Evolutionary conservation across 345 rosid genomes (phyloP).

Genomic region (Rubroshorea leprosula): DNA sequence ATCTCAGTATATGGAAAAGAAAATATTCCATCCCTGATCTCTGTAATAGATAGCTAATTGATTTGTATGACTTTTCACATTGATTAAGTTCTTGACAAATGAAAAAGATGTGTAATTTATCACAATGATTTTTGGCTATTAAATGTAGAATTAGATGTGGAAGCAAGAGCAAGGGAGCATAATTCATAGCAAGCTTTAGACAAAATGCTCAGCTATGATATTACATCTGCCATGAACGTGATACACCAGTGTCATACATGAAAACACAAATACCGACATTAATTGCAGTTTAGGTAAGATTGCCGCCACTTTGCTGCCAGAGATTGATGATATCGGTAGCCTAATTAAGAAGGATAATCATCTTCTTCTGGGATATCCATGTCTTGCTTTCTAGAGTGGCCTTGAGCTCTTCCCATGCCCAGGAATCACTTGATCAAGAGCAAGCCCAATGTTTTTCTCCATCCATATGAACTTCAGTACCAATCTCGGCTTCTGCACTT

Average conservation of each 20-base stretch:
- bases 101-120: too few relatives aligned
- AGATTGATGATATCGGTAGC: constrained; percentile 82
- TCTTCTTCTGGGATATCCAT: constrained; percentile 76
- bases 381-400: constrained; percentile 65
- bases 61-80: not conserved
- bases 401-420: constrained; percentile 92
- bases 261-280: too few relatives aligned
- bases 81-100: not conserved
- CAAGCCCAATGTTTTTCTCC: constrained; percentile 84
- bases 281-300: constrained; percentile 29
- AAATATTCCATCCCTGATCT: too few relatives aligned
- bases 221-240: too few relatives aligned
- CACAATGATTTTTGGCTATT: not conserved
- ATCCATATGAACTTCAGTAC: constrained; percentile 80
- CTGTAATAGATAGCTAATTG: too few relatives aligned
- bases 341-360: constrained; percentile 76
- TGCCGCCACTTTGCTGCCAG: constrained; percentile 89
- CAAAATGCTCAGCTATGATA: too few relatives aligned
- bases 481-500: constrained; percentile 51
- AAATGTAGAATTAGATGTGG: constrained; percentile 27
- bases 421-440: constrained; percentile 60
- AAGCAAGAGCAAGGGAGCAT: constrained; percentile 30
- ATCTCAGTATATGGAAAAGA: too few relatives aligned
- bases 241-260: too few relatives aligned
- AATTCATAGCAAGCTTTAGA: too few relatives aligned